Conservation (phyloP, 805 yeast species). For the Candida oleophila region DNA sequence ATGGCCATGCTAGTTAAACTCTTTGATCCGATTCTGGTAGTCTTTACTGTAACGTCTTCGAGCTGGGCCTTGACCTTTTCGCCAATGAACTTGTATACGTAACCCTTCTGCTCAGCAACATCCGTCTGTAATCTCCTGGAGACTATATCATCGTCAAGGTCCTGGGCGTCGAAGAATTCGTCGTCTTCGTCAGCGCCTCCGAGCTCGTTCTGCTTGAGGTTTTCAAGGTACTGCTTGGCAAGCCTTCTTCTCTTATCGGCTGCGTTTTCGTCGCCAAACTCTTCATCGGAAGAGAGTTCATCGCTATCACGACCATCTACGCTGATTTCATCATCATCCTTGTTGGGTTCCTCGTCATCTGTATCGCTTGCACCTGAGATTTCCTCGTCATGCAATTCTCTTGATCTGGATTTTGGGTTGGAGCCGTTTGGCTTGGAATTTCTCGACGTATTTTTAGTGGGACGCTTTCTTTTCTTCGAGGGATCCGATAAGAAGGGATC, state of each 20-base stretch:
- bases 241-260: constrained; percentile 93
- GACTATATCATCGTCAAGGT: constrained; percentile 83
- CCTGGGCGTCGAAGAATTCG: constrained; percentile 75
- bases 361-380: constrained; percentile 51
- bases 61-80: constrained; percentile 43
- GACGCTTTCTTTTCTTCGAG: constrained; percentile 48
- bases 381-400: constrained; percentile 48
- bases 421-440: constrained; percentile 14
- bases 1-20: constrained; percentile 57
- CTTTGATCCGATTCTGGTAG: constrained; percentile 61
- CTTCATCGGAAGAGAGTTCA: constrained; percentile 63
- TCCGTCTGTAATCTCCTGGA: constrained; percentile 79
- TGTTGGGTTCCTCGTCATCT: constrained; percentile 45
- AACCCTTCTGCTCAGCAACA: constrained; percentile 87
- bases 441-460: constrained; percentile 13
- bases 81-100: constrained; percentile 67
- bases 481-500: constrained; percentile 68
- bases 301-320: constrained; percentile 36
- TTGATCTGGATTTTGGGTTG: constrained; percentile 14
- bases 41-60: constrained; percentile 31
- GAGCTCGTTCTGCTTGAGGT: constrained; percentile 57
- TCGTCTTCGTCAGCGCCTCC: constrained; percentile 36
- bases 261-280: constrained; percentile 71
- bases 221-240: constrained; percentile 88
- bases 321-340: constrained; percentile 27